Base-by-base conservation (phyloP, 1,139 yeast species). In the Magnusiomyces suaveolens region DNA sequence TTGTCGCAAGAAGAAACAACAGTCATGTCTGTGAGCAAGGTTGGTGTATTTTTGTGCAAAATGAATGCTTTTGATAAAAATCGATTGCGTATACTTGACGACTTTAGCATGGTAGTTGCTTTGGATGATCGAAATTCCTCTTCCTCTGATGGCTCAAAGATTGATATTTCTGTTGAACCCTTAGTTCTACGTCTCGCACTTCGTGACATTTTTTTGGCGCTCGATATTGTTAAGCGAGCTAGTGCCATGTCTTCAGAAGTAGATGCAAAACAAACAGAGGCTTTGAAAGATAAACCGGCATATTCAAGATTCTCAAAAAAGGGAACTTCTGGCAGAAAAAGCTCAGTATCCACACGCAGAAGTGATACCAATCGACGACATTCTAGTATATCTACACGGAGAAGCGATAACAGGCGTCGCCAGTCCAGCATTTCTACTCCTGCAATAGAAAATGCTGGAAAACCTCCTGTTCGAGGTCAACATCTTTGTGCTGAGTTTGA, bases 121-220 rank as follows among this genome's bases (percentile, higher is more conserved):
- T 73, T 86, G 57, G 97, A 90, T 64, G 75, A 79, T 16, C 74
- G 90, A 46, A 84, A 84, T 1, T 80, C 94, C 0, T 78, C 74
- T 0, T 76, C 79, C 0, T 78, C 79, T 16, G 75, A 78, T 53
- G 66, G 87, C 54, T 83, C 95, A 0, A 75, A 77, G 39, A 76
- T 89, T 32, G 84, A 83, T 56, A 77, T 86, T 2, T 79, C 89
- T 0, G 75, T 92, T 43, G 97, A 92, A 57, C 95, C 95, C 0
- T 69, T 94, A 47, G 74, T 90, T 41, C 68, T 92, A 66, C 78
- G 97, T 59, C 78, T 94, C 20, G 89, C 97, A 0, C 71, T 92
- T 54, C 77, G 96, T 59, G 99, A 94, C 72, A 86, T 94, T 48
- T 72, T 88, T 51, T 75, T 94, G 52, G 97, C 96, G 0, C 67